These are phyloP conservation scores for Abrus precatorius DNA, from an alignment of 306 rosid genomes.

Conservation along the genomic window DNA sequence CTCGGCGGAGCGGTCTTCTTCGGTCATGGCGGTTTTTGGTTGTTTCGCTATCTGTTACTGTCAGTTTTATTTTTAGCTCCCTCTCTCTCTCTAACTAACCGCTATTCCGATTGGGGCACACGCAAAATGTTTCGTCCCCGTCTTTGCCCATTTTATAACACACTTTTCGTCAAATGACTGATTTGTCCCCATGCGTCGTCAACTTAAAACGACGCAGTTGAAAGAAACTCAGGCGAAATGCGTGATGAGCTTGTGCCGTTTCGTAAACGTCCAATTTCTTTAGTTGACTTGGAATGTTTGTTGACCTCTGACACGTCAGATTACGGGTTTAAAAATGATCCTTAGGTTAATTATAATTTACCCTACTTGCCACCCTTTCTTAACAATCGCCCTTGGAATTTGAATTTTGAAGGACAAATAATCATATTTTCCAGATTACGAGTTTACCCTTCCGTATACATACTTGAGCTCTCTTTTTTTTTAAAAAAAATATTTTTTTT, in stretches of 20 bases:
- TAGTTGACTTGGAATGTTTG: constrained; percentile 29
- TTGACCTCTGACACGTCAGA: constrained; percentile 33
- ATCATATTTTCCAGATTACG: background rate
- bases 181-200: background rate
- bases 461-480: background rate
- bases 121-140: constrained; percentile 39
- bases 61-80: constrained; percentile 15
- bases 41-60: constrained; percentile 2
- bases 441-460: background rate
- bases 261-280: background rate
- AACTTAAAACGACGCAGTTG: constrained; percentile 21
- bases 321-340: background rate
- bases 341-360: background rate
- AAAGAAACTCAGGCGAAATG: background rate
- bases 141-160: constrained; percentile 7
- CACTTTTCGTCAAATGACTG: constrained; percentile 29
- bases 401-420: background rate
- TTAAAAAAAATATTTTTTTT: no score
- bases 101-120: constrained; percentile 36
- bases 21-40: constrained; percentile 53
- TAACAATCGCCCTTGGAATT: constrained; percentile 15
- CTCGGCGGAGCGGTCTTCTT: constrained; percentile 38
- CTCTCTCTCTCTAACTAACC: constrained; percentile 32
- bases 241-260: constrained; percentile 10
- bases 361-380: background rate